Evolutionary conservation across 495 filamentous ascomycete genomes (phyloP), one percentile per base, ranked within the genome.

Genomic region (Penicillium tannophilum): DNA sequence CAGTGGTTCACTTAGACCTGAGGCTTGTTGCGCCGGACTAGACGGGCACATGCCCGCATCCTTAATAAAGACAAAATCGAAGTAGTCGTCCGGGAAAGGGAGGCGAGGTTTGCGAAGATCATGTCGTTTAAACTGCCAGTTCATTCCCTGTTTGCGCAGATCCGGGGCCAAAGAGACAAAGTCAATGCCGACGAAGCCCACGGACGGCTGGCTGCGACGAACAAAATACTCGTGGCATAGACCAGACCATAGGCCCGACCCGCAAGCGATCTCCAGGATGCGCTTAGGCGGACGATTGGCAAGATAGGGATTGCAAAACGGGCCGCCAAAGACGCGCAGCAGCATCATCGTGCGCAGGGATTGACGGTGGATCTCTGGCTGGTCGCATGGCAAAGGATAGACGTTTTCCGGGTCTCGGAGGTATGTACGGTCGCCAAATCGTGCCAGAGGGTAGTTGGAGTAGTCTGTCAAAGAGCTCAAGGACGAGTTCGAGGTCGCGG

Each of bases 41-140:
- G 83, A 71, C 12, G 81, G 82, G 55, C 84, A 86, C 70, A 95
- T 81, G 42, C 85, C 86, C 62, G 93, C 78, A 70, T 97, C 93
- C 70, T 97, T 96, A 54, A 92, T 84, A 76, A 97, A 91, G 54
- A 98, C 84, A 20, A 96, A 82, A 67, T 96, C 92, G 70, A 97
- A 98, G 69, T 91, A 89, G 23, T 81, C 85, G 58, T 93, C 90
- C 6, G 85, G 80, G 56, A 97, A 93, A 2, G 93, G 93, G 45
- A 93, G 77, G 3, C 90, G 89, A 0, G 82, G 66, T 58, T 82
- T 83, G 53, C 91, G 88, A 55, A 94, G 64, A 72, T 96, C 91
- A 69, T 95, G 91, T 71, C 90, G 91, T 48, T 94, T 86, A 65
- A 95, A 96, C 16, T 84, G 84, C 91, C 91, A 96, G 63, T 88